phyloP scores from a whole-genome alignment of 2,329 filamentous ascomycete genomes.

The Exophiala mesophila region DNA sequence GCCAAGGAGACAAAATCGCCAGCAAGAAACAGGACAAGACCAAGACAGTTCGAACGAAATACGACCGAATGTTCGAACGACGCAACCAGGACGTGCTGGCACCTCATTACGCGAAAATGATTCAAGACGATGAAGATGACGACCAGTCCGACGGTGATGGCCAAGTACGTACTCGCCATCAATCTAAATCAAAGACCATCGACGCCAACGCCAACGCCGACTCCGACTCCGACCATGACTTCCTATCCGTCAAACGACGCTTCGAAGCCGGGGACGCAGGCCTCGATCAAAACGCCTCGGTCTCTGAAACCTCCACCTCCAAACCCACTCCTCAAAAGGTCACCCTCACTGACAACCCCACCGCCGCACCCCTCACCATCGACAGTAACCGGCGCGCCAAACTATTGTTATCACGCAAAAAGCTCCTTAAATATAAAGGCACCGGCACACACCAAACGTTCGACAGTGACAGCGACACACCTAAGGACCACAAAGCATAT shows the following conservation, averaged over 20 bases:
- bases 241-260: conserved; percentile 85
- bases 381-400: conserved; percentile 96
- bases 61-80: conserved; percentile 96
- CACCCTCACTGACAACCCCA: conserved; percentile 45
- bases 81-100: conserved; percentile 93
- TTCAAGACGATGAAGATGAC: conserved; percentile 54
- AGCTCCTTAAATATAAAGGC: conserved; percentile 84
- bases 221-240: conserved; percentile 65
- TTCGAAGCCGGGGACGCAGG: conserved; percentile 65
- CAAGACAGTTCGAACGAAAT: conserved; percentile 81
- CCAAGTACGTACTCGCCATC: conserved; percentile 9
- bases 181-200: conserved; percentile 19
- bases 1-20: conserved; percentile 42
- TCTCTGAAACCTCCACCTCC: conserved; percentile 25
- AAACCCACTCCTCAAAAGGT: conserved; percentile 47
- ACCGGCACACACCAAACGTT: conserved; percentile 81
- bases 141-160: conserved; percentile 31
- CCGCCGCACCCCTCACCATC: conserved; percentile 68
- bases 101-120: conserved; percentile 86
- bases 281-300: conserved; percentile 40
- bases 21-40: conserved; percentile 52
- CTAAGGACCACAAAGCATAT: conserved; percentile 82
- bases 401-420: conserved; percentile 90
- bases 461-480: conserved; percentile 59
- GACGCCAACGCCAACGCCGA: conserved; percentile 28